Evolutionary conservation across 23 red algal species (phyloP).

Genomic region (Rhodosorus marinus): DNA sequence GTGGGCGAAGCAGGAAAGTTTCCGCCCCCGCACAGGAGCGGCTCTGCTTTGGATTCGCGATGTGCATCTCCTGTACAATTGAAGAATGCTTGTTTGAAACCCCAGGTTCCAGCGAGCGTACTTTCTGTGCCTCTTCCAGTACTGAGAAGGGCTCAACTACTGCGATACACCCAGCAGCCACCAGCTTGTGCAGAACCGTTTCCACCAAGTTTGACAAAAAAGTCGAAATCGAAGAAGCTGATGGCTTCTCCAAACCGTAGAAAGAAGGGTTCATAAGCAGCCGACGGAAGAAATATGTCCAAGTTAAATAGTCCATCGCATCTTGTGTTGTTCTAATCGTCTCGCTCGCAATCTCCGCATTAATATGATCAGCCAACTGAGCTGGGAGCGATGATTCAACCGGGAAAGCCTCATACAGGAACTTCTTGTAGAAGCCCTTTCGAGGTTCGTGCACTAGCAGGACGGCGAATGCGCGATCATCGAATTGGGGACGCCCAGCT

Average conservation of each 20-base stretch:
- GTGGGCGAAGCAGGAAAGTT: slow-evolving; percentile 24
- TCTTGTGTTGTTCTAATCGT: slow-evolving; percentile 65
- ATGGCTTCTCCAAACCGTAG: slow-evolving; percentile 17
- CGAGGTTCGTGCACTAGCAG: slow-evolving; percentile 33
- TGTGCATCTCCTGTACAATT: too few relatives aligned
- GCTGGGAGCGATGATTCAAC: slow-evolving; percentile 43
- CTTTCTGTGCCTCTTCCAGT: neutral
- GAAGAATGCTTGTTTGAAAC: too few relatives aligned
- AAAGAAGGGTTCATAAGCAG: slow-evolving; percentile 58
- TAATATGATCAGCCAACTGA: slow-evolving; percentile 45
- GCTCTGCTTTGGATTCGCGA: neutral
- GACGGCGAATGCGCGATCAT: slow-evolving; percentile 4
- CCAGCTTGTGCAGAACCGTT: slow-evolving; percentile 27
- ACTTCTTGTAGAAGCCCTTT: slow-evolving; percentile 23
- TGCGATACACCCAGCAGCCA: slow-evolving; percentile 46
- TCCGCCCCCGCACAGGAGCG: neutral
- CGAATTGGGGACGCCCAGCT: neutral
- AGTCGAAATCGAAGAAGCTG: slow-evolving; percentile 18
- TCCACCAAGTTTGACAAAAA: slow-evolving; percentile 58
- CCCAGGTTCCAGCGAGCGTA: neutral
- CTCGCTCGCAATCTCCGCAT: slow-evolving; percentile 60
- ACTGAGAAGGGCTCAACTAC: slow-evolving; percentile 6
- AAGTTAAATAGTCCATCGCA: slow-evolving; percentile 67
- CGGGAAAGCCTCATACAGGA: slow-evolving; percentile 28
- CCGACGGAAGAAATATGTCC: slow-evolving; percentile 76